Conservation (phyloP, 2,329 filamentous ascomycete species). For the Onygenales sp. region DNA sequence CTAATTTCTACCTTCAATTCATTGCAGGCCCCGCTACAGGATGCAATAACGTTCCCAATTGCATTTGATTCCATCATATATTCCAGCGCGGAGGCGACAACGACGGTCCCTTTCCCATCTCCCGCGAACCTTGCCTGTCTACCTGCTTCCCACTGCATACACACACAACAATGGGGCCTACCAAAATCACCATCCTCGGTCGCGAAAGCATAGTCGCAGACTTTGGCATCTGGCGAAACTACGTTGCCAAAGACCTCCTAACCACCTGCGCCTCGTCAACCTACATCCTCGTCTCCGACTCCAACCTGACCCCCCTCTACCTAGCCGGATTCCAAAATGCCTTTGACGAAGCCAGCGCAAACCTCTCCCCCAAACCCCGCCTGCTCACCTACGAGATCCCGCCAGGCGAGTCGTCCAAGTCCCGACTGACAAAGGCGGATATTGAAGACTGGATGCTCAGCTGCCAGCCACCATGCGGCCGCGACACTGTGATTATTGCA, state of each 20-base stretch:
- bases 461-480: conserved; percentile 71
- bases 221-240: conserved; percentile 78
- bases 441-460: conserved; percentile 97
- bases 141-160: not conserved
- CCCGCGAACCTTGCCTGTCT: not conserved
- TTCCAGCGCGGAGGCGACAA: not conserved
- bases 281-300: conserved; percentile 94
- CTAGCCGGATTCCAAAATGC: conserved; percentile 63
- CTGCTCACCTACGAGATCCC: conserved; percentile 79
- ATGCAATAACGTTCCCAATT: conserved; percentile 5
- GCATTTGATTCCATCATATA: not conserved
- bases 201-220: conserved; percentile 87
- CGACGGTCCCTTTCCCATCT: not conserved
- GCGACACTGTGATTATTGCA: conserved; percentile 90
- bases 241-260: conserved; percentile 72
- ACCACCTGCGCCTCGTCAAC: conserved; percentile 71
- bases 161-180: conserved; percentile 28
- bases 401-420: conserved; percentile 89
- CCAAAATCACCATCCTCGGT: conserved; percentile 71
- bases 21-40: not conserved
- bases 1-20: not conserved
- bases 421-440: conserved; percentile 82
- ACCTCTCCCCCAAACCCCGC: conserved; percentile 45
- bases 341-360: conserved; percentile 47
- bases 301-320: conserved; percentile 75